Percentiles rank a stretch among this genome's conserved stretches.
Evolutionary conservation across 176 grass and related monocot genomes (phyloP).

Genomic region (Oryza officinalis): DNA sequence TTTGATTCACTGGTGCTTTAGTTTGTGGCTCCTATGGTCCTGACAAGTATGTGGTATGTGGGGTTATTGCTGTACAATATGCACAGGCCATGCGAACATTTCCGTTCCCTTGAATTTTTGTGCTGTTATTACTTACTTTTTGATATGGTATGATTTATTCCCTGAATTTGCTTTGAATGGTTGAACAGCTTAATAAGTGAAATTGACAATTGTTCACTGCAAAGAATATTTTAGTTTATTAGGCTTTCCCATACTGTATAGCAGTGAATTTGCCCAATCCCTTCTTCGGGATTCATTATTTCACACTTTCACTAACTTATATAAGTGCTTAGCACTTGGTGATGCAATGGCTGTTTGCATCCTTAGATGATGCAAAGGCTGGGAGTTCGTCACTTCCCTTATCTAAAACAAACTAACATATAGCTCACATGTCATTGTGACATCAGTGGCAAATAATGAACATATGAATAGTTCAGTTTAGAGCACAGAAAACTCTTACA

Average conservation of each 20-base stretch:
- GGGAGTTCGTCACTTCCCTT: too few relatives aligned
- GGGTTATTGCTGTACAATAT: not conserved
- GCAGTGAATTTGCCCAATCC: not conserved
- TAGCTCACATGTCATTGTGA: not conserved
- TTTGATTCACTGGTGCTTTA: not conserved
- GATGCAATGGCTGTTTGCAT: too few relatives aligned
- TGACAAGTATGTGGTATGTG: not conserved
- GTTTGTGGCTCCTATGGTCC: not conserved
- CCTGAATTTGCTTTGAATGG: not conserved
- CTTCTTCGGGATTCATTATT: not conserved
- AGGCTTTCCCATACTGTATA: not conserved
- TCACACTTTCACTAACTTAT: not conserved
- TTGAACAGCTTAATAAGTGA: not conserved
- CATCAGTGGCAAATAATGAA: not conserved
- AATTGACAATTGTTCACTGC: not conserved
- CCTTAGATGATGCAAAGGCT: too few relatives aligned
- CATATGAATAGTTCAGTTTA: not conserved
- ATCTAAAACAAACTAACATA: not conserved
- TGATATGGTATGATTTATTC: not conserved
- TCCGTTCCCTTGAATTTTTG: not conserved
- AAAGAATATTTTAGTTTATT: not conserved
- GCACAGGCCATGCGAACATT: not conserved
- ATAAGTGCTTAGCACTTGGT: not conserved
- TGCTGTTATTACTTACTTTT: not conserved
- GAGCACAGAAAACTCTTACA: too few relatives aligned